These are phyloP conservation scores for Solanum tarijense DNA, from an alignment of 257 asterid genomes.

Conservation along the genomic window DNA sequence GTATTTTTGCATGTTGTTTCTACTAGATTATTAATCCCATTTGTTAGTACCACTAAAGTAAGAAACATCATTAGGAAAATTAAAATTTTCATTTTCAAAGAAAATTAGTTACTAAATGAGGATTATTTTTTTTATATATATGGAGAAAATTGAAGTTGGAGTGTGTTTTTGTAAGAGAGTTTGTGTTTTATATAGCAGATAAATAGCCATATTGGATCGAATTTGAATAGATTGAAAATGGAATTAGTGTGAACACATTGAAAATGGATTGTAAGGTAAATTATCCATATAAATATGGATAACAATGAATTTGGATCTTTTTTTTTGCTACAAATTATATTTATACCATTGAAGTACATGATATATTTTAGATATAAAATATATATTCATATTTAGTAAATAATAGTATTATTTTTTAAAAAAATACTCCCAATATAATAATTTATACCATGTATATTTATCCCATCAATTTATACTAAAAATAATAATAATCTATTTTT, in stretches of 20 bases:
- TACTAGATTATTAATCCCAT: slow-evolving; percentile 4
- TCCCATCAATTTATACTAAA: neutral
- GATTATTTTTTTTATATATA: neutral
- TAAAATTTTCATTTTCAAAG: neutral
- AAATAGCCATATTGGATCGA: fast-evolving
- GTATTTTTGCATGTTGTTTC: slow-evolving; percentile 41
- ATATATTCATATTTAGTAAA: too few relatives aligned
- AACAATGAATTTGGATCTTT: neutral
- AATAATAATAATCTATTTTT: too few relatives aligned
- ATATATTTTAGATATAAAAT: too few relatives aligned
- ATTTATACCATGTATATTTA: too few relatives aligned
- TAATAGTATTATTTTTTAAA: too few relatives aligned
- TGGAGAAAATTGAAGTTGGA: neutral
- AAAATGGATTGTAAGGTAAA: neutral
- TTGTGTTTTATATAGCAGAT: neutral
- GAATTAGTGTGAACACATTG: neutral
- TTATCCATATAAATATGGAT: neutral
- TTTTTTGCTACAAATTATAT: neutral
- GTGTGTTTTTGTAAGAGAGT: neutral
- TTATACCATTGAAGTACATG: neutral
- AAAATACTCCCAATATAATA: too few relatives aligned
- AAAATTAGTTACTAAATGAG: neutral
- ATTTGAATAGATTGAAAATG: neutral
- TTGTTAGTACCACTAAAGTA: neutral
- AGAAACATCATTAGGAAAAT: neutral